Percentiles rank a stretch among this genome's conserved stretches.
Conservation (phyloP, 228 moss, liverwort and hornwort genomes). For the Sphagnum magellanicum region DNA sequence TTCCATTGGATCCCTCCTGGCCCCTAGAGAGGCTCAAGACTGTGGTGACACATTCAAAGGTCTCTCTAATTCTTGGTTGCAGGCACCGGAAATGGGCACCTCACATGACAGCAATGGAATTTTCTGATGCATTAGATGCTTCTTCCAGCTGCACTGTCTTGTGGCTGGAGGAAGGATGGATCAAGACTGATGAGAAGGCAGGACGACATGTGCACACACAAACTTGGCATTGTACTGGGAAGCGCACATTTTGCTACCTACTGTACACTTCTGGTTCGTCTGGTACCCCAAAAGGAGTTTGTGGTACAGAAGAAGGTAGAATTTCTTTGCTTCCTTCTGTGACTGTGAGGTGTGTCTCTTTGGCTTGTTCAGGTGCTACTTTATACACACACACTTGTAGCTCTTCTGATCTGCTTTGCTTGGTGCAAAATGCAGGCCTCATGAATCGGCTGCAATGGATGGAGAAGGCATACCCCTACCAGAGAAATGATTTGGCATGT, state of each 20-base stretch:
- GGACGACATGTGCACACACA: background rate
- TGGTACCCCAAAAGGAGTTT: slow-evolving; percentile 39
- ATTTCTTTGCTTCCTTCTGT: background rate
- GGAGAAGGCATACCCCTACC: slow-evolving; percentile 27
- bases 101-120: slow-evolving; percentile 10
- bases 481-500: slow-evolving; percentile 24
- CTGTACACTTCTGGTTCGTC: slow-evolving; percentile 41
- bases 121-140: slow-evolving; percentile 13
- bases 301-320: slow-evolving; percentile 38
- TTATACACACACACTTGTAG: background rate
- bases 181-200: slow-evolving; percentile 3
- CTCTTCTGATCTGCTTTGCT: background rate
- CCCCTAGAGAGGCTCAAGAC: slow-evolving; percentile 17
- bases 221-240: slow-evolving; percentile 4
- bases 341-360: background rate
- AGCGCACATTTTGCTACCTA: slow-evolving; percentile 18
- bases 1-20: slow-evolving; percentile 34
- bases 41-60: slow-evolving; percentile 20
- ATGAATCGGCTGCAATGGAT: slow-evolving; percentile 37
- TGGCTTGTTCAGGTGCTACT: background rate
- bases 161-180: slow-evolving; percentile 27
- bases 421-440: slow-evolving; percentile 18
- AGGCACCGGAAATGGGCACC: slow-evolving; percentile 22
- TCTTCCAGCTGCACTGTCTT: slow-evolving; percentile 13
- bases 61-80: slow-evolving; percentile 20